A percentile compares a stretch with the other conserved stretches of the same genome.
Conservation (phyloP, 139 green algal species). For the Coccomyxa sp. region DNA sequence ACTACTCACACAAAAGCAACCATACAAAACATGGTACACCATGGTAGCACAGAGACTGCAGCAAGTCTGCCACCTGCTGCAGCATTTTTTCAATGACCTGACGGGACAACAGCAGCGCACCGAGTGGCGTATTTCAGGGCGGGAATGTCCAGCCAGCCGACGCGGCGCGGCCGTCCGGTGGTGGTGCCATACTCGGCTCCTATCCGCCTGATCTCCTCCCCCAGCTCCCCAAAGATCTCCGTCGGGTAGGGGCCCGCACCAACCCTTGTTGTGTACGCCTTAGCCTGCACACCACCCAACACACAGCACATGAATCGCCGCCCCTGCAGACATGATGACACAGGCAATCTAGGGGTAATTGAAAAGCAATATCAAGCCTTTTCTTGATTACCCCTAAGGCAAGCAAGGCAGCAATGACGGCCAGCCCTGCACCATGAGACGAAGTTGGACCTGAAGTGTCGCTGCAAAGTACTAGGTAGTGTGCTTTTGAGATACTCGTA, state of each 20-base stretch:
- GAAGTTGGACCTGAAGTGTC: no score
- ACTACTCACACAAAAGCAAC: no score
- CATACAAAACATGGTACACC: no score
- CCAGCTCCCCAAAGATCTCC: conserved; percentile 85
- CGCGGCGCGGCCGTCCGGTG: conserved; percentile 88
- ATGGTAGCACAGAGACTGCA: no score
- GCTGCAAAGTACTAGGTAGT: not conserved
- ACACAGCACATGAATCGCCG: not conserved
- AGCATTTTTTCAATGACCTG: no score
- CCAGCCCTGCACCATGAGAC: no score
- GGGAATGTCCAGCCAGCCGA: conserved; percentile 97
- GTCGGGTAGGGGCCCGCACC: conserved; percentile 96
- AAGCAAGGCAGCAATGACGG: no score
- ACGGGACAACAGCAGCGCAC: conserved; percentile 7
- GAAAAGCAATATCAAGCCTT: not conserved
- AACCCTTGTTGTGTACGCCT: conserved; percentile 98
- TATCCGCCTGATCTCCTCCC: conserved; percentile 76
- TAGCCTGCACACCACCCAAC: conserved; percentile 57
- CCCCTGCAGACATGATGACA: not conserved
- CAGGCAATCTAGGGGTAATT: not conserved
- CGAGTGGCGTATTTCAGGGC: conserved; percentile 77
- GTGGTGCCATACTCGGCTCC: conserved; percentile 97
- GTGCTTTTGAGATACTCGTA: not conserved
- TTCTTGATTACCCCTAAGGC: not conserved
- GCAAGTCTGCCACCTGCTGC: no score